These are phyloP conservation scores for Russula sp. DNA, from an alignment of 768 basidiomycete genomes.

Conservation along the genomic window DNA sequence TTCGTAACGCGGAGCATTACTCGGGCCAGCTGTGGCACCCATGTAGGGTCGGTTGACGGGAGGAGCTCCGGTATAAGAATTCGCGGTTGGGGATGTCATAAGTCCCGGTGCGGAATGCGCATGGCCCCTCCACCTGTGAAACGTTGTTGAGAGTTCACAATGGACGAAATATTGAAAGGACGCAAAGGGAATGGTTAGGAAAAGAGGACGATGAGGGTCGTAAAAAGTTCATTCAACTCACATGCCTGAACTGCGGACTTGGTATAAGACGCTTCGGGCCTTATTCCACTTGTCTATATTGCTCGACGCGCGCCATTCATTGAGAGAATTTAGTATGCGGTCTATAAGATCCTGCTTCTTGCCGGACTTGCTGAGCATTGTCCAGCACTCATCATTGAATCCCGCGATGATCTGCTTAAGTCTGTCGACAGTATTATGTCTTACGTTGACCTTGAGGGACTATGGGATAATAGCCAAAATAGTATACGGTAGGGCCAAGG, in stretches of 20 bases:
- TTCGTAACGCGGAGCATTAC: slow-evolving; percentile 47
- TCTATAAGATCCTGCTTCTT: slow-evolving; percentile 88
- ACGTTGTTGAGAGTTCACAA: neutral
- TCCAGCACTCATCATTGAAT: slow-evolving; percentile 72
- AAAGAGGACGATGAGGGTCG: slow-evolving; percentile 10
- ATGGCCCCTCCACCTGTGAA: slow-evolving; percentile 14
- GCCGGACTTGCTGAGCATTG: slow-evolving; percentile 64
- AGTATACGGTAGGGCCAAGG: neutral
- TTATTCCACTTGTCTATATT: slow-evolving; percentile 62
- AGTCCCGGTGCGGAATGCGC: slow-evolving; percentile 9
- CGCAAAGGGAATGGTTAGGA: neutral
- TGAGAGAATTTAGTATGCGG: slow-evolving; percentile 55
- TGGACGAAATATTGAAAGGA: neutral
- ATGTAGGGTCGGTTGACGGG: slow-evolving; percentile 11
- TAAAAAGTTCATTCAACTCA: slow-evolving; percentile 39
- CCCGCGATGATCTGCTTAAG: slow-evolving; percentile 76
- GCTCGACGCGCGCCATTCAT: slow-evolving; percentile 51
- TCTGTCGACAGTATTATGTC: slow-evolving; percentile 77
- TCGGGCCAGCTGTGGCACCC: slow-evolving; percentile 30
- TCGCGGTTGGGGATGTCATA: neutral
- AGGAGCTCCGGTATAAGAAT: slow-evolving; percentile 5
- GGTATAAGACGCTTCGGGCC: slow-evolving; percentile 59
- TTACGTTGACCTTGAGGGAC: slow-evolving; percentile 65
- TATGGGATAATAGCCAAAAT: slow-evolving; percentile 29
- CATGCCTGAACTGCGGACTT: slow-evolving; percentile 61